Conservation (phyloP, 768 basidiomycete genomes). For the Boletus insuetus region DNA sequence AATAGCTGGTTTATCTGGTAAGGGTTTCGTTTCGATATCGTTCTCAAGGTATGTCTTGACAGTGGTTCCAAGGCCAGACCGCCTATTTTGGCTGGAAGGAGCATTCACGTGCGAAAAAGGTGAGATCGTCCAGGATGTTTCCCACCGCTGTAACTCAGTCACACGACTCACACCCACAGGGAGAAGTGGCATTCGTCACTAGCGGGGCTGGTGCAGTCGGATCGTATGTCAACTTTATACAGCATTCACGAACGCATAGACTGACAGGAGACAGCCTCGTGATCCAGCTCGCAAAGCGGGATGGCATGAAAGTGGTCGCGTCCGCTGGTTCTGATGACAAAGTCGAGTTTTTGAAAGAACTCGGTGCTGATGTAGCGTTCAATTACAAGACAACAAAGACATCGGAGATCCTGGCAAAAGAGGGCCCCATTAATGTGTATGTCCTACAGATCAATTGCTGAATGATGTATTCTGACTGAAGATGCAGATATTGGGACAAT, state of each 20-base stretch:
- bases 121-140: constrained; percentile 8
- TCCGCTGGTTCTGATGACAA: constrained; percentile 76
- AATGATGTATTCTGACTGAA: background rate
- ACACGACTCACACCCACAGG: constrained; percentile 33
- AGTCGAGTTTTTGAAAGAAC: constrained; percentile 53
- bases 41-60: background rate
- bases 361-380: constrained; percentile 71
- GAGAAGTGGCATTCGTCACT: constrained; percentile 49
- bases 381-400: constrained; percentile 68
- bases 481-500: constrained; percentile 37
- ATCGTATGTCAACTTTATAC: constrained; percentile 39
- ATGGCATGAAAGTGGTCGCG: constrained; percentile 65
- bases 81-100: constrained; percentile 17
- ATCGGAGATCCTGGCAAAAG: constrained; percentile 47
- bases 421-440: constrained; percentile 57
- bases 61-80: constrained; percentile 17
- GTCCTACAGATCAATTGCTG: background rate
- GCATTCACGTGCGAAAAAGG: constrained; percentile 19
- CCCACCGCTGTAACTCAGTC: background rate
- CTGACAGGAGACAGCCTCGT: constrained; percentile 35
- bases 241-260: background rate
- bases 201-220: constrained; percentile 54
- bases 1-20: constrained; percentile 26
- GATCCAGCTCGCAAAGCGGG: constrained; percentile 49
- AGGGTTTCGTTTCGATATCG: background rate